phyloP scores from a whole-genome alignment of 2,329 filamentous ascomycete genomes.

The Monilinia laxa region DNA sequence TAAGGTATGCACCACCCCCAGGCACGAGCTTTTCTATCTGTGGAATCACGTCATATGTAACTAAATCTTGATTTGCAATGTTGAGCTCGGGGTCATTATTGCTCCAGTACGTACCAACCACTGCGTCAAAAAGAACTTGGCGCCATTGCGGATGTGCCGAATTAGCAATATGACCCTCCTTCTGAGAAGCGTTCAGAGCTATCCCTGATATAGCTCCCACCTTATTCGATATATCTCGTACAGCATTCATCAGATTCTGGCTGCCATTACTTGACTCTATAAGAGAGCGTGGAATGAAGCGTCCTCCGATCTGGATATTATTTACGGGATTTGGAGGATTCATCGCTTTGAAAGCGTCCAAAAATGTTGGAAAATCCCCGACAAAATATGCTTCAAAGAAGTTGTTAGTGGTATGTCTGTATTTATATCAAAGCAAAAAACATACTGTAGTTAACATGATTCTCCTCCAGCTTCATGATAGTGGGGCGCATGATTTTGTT shows the following conservation, averaged over 20 bases:
- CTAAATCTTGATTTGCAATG: background rate
- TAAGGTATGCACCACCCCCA: conserved; percentile 20
- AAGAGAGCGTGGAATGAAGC: conserved; percentile 45
- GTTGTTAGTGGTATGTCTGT: background rate
- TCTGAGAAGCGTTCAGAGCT: conserved; percentile 25
- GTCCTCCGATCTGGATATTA: conserved; percentile 42
- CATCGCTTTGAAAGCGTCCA: background rate
- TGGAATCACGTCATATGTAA: conserved; percentile 12
- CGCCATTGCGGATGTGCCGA: conserved; percentile 5
- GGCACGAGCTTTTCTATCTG: conserved; percentile 9
- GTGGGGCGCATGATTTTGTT: background rate
- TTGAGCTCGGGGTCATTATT: conserved; percentile 1
- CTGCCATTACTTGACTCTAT: conserved; percentile 28
- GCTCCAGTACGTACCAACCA: conserved; percentile 8
- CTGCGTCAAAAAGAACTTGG: conserved; percentile 4
- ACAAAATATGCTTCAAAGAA: background rate
- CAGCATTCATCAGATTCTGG: background rate
- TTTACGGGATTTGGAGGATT: background rate
- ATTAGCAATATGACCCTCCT: background rate
- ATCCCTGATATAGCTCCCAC: conserved; percentile 37
- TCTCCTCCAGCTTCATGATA: conserved; percentile 3
- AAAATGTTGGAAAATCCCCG: background rate
- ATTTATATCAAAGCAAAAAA: background rate
- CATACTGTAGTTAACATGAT: background rate
- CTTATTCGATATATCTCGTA: background rate